These are phyloP conservation scores for Alectoria sarmentosa DNA, from an alignment of 495 filamentous ascomycete species.

Conservation along the genomic window DNA sequence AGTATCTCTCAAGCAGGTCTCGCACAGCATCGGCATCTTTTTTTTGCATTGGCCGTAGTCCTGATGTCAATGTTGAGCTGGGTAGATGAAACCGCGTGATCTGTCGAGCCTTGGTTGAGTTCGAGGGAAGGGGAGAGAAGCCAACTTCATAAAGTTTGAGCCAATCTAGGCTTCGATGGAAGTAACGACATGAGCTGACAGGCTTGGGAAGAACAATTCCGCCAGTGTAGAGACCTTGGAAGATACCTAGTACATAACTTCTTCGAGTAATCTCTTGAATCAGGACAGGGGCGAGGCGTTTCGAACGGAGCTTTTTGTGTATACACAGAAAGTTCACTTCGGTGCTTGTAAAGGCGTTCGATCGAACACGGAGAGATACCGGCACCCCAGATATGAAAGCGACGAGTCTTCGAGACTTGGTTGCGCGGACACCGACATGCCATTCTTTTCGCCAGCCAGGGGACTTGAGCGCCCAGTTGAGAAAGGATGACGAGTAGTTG, in stretches of 20 bases:
- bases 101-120: constrained; percentile 75
- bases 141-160: constrained; percentile 88
- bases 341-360: constrained; percentile 64
- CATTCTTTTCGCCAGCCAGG: constrained; percentile 94
- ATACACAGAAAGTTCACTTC: constrained; percentile 98
- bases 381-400: constrained; percentile 94
- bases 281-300: constrained; percentile 82
- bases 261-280: constrained; percentile 96
- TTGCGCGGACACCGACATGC: constrained; percentile 86
- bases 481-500: constrained; percentile 80
- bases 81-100: constrained; percentile 74
- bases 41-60: constrained; percentile 71
- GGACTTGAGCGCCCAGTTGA: constrained; percentile 89
- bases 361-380: constrained; percentile 69
- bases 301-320: constrained; percentile 93
- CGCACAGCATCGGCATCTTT: constrained; percentile 75
- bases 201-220: constrained; percentile 86
- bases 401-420: constrained; percentile 71
- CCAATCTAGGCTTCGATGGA: constrained; percentile 89
- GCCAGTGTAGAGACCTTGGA: constrained; percentile 91
- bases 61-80: constrained; percentile 56
- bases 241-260: constrained; percentile 75
- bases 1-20: constrained; percentile 67
- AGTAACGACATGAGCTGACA: constrained; percentile 88
- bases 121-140: constrained; percentile 74